Conservation (phyloP, 192 early-diverging fungal genomes). For the Paraglomus brasilianum region DNA sequence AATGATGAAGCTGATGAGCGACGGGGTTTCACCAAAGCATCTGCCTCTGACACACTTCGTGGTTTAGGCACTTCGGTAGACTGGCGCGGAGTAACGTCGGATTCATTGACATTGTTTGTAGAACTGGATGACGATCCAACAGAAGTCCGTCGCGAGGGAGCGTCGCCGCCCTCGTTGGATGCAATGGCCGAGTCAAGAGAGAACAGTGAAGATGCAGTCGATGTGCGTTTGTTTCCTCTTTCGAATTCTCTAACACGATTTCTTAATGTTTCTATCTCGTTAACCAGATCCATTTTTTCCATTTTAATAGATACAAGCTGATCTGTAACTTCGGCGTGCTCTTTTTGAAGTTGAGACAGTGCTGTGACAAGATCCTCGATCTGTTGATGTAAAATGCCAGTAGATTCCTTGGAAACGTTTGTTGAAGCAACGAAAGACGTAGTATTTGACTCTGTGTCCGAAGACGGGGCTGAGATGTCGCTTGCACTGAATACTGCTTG, state of each 20-base stretch:
- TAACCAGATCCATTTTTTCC: slow-evolving; percentile 47
- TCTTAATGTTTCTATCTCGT: slow-evolving; percentile 56
- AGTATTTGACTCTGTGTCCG: neutral
- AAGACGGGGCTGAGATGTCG: neutral
- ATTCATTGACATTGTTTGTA: neutral
- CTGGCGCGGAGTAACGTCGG: slow-evolving; percentile 24
- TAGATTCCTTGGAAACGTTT: slow-evolving; percentile 13
- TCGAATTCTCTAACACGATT: slow-evolving; percentile 44
- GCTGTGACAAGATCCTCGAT: slow-evolving; percentile 63
- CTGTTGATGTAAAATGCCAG: slow-evolving; percentile 50
- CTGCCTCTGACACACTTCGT: neutral
- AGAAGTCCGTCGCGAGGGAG: neutral
- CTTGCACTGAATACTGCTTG: neutral
- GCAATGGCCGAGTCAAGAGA: neutral
- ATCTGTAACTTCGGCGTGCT: slow-evolving; percentile 66
- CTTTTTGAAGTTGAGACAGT: slow-evolving; percentile 64
- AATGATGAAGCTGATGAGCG: neutral
- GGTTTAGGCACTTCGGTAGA: neutral
- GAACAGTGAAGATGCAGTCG: slow-evolving; percentile 14
- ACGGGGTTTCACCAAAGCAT: neutral
- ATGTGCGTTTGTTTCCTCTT: slow-evolving; percentile 49
- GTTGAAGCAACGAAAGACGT: slow-evolving; percentile 14
- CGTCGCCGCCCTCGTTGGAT: neutral
- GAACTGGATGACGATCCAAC: slow-evolving; percentile 9
- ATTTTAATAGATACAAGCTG: slow-evolving; percentile 56